Conservation (phyloP, 805 yeast species). For the Yamadazyma olivae region DNA sequence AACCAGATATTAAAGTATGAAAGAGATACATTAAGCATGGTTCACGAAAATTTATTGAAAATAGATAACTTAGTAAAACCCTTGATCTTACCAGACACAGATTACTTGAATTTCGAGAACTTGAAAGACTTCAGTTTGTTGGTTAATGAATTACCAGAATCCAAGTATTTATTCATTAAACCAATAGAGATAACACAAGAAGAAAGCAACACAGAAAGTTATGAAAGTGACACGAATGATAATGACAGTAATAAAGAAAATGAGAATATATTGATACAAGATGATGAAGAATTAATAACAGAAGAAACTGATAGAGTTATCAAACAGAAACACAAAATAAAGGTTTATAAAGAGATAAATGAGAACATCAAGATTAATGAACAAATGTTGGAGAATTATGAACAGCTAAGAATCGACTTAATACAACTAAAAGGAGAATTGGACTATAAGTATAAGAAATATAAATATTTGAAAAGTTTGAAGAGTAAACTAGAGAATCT, state of each 20-base stretch:
- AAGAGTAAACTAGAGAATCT: slow-evolving; percentile 7
- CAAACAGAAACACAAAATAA: slow-evolving; percentile 5
- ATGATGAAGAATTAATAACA: slow-evolving; percentile 6
- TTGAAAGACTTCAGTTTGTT: slow-evolving; percentile 21
- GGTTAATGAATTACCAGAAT: slow-evolving; percentile 31
- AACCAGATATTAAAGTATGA: slow-evolving; percentile 36
- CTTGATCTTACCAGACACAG: slow-evolving; percentile 21
- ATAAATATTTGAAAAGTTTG: slow-evolving; percentile 21
- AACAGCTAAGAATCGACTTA: slow-evolving; percentile 15
- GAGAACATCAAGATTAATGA: slow-evolving; percentile 14
- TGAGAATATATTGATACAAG: slow-evolving; percentile 7
- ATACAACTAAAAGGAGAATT: slow-evolving; percentile 16
- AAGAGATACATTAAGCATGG: slow-evolving; percentile 21
- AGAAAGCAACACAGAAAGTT: slow-evolving; percentile 3
- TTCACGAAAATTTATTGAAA: slow-evolving; percentile 24
- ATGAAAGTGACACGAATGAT: not conserved
- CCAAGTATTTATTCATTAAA: slow-evolving; percentile 22
- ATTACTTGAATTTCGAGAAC: slow-evolving; percentile 4
- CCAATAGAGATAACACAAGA: not conserved
- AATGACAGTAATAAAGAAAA: not conserved
- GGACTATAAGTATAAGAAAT: slow-evolving; percentile 27
- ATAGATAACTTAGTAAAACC: slow-evolving; percentile 23
- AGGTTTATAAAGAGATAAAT: slow-evolving; percentile 16
- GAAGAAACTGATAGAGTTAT: slow-evolving; percentile 3
- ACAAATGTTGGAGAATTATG: slow-evolving; percentile 18